These are phyloP conservation scores for Oryza glaberrima DNA, from an alignment of 176 grass and related monocot genomes.

Conservation along the genomic window DNA sequence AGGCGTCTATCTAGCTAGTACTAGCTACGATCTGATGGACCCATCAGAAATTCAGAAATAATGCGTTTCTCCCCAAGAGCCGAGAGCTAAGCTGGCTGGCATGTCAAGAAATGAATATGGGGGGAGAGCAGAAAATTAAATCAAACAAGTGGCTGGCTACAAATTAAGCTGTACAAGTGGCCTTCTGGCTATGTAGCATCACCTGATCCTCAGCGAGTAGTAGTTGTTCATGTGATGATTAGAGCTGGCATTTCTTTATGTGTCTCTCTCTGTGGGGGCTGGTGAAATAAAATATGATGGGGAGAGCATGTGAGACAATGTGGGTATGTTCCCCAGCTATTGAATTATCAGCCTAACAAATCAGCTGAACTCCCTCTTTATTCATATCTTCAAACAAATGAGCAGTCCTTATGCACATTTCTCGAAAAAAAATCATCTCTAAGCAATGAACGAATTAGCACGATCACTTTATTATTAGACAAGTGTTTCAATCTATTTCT, in stretches of 20 bases:
- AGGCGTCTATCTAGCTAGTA: slow-evolving; percentile 24
- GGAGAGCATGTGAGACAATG: slow-evolving; percentile 63
- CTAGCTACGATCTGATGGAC: slow-evolving; percentile 21
- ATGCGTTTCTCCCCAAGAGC: background rate
- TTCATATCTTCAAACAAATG: background rate
- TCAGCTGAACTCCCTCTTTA: background rate
- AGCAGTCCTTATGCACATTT: no score
- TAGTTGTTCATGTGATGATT: slow-evolving; percentile 43
- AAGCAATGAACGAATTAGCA: background rate
- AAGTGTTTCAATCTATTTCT: background rate
- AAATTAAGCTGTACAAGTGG: slow-evolving; percentile 26
- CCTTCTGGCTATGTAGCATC: slow-evolving; percentile 1
- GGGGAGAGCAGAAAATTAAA: background rate
- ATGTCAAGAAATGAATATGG: background rate
- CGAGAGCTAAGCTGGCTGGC: background rate
- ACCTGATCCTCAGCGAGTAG: slow-evolving; percentile 15
- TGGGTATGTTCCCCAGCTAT: slow-evolving; percentile 56
- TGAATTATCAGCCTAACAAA: slow-evolving; percentile 43
- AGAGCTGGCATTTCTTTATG: slow-evolving; percentile 1
- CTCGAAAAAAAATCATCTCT: background rate
- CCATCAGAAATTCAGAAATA: slow-evolving; percentile 8
- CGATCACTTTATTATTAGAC: slow-evolving; percentile 10
- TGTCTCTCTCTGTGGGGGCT: slow-evolving; percentile 20
- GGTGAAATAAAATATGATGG: slow-evolving; percentile 38
- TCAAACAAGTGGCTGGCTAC: slow-evolving; percentile 10